A percentile compares a stretch with the other conserved stretches of the same genome.
These are phyloP conservation scores for Nicotiana paniculata DNA, from an alignment of 257 asterid species.

Conservation along the genomic window DNA sequence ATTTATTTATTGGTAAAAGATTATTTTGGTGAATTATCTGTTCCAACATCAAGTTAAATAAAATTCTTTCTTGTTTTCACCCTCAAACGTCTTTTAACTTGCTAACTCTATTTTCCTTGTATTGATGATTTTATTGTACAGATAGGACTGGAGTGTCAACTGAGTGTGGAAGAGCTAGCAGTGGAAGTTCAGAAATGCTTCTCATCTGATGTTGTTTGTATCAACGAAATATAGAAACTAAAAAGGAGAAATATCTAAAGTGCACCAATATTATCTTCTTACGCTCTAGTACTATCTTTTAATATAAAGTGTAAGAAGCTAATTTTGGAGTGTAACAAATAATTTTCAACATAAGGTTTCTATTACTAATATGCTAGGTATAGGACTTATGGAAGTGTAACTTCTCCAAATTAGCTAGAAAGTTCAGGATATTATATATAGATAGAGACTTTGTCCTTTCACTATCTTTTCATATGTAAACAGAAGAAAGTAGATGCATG, in stretches of 20 bases:
- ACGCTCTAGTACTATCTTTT: background rate
- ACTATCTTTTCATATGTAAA: background rate
- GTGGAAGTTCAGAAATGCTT: conserved; percentile 80
- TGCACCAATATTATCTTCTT: background rate
- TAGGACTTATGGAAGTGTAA: background rate
- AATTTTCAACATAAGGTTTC: background rate
- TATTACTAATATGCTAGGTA: background rate
- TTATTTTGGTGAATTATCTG: background rate
- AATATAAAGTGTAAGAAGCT: background rate
- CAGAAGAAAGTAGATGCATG: background rate
- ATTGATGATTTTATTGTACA: conserved; percentile 12
- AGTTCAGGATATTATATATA: background rate
- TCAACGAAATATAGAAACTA: conserved; percentile 12
- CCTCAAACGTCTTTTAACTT: background rate
- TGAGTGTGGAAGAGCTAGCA: conserved; percentile 89
- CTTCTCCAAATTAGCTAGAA: background rate
- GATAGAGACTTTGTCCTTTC: background rate
- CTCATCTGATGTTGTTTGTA: conserved; percentile 25
- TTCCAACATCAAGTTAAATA: background rate
- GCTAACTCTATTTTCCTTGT: background rate
- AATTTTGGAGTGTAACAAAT: conserved; percentile 1
- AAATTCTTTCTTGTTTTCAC: background rate
- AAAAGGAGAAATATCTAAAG: background rate
- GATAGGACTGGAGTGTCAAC: conserved; percentile 90
- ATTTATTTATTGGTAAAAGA: background rate